Percentiles rank a stretch among this genome's conserved stretches.
Conservation (phyloP, 805 yeast genomes). For the Suhomyces kilbournensis region DNA sequence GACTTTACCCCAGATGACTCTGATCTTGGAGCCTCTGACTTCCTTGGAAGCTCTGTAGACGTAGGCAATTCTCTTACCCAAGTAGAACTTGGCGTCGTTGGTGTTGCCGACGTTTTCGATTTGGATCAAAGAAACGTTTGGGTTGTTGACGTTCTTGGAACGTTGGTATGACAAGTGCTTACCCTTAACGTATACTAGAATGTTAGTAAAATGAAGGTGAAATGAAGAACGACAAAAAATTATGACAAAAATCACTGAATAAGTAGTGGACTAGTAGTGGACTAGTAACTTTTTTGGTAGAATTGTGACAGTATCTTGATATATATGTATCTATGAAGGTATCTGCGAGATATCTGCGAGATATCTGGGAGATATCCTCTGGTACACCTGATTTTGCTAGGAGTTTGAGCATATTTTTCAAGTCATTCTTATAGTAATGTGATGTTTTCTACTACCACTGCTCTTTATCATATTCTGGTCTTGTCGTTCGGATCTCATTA, state of each 20-base stretch:
- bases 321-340: too few relatives aligned
- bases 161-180: slow-evolving; percentile 99
- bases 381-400: too few relatives aligned
- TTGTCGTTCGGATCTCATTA: not conserved
- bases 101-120: slow-evolving; percentile 92
- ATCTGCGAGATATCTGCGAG: too few relatives aligned
- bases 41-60: slow-evolving; percentile 99
- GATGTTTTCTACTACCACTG: too few relatives aligned
- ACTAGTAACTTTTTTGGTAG: too few relatives aligned
- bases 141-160: slow-evolving; percentile 97
- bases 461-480: not conserved
- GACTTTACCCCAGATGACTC: slow-evolving; percentile 99
- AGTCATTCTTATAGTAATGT: too few relatives aligned
- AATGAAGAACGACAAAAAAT: not conserved
- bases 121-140: slow-evolving; percentile 94
- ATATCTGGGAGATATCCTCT: too few relatives aligned
- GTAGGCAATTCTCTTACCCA: slow-evolving; percentile 99
- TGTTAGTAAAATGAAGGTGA: slow-evolving; percentile 33
- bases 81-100: slow-evolving; percentile 97
- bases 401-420: too few relatives aligned
- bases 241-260: too few relatives aligned
- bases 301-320: too few relatives aligned
- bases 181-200: slow-evolving; percentile 97
- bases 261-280: too few relatives aligned
- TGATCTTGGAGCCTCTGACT: slow-evolving; percentile 97